Conservation (phyloP, 371 early-diverging fungal species). For the Choanephora cucurbitarum region DNA sequence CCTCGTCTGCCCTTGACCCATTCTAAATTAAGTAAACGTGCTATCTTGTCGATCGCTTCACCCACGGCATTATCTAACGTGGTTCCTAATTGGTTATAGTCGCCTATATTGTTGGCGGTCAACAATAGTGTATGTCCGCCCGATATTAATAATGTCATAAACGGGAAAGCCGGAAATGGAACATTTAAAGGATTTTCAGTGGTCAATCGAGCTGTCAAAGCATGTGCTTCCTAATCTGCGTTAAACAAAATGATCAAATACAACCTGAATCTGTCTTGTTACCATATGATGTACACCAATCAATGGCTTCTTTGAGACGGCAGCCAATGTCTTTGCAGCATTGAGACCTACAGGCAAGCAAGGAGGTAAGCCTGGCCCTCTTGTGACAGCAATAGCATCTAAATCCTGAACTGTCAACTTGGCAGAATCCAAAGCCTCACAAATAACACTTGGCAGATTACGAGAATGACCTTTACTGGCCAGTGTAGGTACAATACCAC, state of each 20-base stretch:
- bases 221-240: slow-evolving; percentile 66
- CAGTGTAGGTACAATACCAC: slow-evolving; percentile 81
- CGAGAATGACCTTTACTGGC: slow-evolving; percentile 74
- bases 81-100: slow-evolving; percentile 66
- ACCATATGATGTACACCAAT: slow-evolving; percentile 89
- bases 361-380: slow-evolving; percentile 82
- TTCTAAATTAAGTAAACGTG: slow-evolving; percentile 64
- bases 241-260: background rate
- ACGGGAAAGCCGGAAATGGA: slow-evolving; percentile 67
- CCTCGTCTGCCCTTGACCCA: slow-evolving; percentile 71
- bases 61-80: slow-evolving; percentile 84
- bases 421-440: slow-evolving; percentile 63
- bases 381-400: slow-evolving; percentile 83
- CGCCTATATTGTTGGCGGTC: slow-evolving; percentile 63
- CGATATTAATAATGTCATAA: slow-evolving; percentile 73
- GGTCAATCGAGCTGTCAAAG: slow-evolving; percentile 67
- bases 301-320: slow-evolving; percentile 67
- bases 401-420: slow-evolving; percentile 56
- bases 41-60: slow-evolving; percentile 83
- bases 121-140: slow-evolving; percentile 83
- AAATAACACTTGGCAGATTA: slow-evolving; percentile 68
- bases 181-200: slow-evolving; percentile 12
- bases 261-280: slow-evolving; percentile 22
- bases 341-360: slow-evolving; percentile 78
- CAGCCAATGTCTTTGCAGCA: slow-evolving; percentile 80